Percentiles rank a stretch among this genome's conserved stretches.
Conservation (phyloP, 2,329 filamentous ascomycete species). For the Colletotrichum lupini region DNA sequence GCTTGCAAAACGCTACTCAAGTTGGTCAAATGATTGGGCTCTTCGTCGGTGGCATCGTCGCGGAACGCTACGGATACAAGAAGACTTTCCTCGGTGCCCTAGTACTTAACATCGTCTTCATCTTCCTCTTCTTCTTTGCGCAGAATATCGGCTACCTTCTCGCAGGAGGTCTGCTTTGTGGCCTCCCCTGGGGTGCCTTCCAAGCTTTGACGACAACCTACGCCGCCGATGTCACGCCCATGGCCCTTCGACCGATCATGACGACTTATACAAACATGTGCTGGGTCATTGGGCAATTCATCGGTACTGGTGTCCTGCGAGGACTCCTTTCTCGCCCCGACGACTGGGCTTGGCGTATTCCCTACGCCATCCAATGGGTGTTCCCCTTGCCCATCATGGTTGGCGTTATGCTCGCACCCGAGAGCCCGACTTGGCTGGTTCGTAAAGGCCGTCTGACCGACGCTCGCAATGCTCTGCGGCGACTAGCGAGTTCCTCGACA, state of each 20-base stretch:
- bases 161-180: neutral
- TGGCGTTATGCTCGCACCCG: neutral
- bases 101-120: conserved; percentile 47
- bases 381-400: conserved; percentile 43
- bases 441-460: neutral
- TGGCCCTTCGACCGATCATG: conserved; percentile 46
- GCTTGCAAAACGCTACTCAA: neutral
- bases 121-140: neutral
- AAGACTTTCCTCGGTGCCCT: no score
- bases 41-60: conserved; percentile 47
- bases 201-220: neutral
- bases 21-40: neutral
- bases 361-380: conserved; percentile 54
- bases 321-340: conserved; percentile 44
- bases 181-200: neutral
- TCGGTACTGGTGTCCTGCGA: conserved; percentile 48
- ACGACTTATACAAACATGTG: conserved; percentile 52
- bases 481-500: neutral
- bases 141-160: neutral
- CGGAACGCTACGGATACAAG: conserved; percentile 47
- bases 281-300: conserved; percentile 54
- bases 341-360: conserved; percentile 50
- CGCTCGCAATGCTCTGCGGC: neutral
- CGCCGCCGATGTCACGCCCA: conserved; percentile 50
- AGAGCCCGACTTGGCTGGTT: neutral